Percentiles rank a stretch among this genome's conserved stretches.
Conservation (phyloP, 495 filamentous ascomycete species). For the Lepidopterella palustris region DNA sequence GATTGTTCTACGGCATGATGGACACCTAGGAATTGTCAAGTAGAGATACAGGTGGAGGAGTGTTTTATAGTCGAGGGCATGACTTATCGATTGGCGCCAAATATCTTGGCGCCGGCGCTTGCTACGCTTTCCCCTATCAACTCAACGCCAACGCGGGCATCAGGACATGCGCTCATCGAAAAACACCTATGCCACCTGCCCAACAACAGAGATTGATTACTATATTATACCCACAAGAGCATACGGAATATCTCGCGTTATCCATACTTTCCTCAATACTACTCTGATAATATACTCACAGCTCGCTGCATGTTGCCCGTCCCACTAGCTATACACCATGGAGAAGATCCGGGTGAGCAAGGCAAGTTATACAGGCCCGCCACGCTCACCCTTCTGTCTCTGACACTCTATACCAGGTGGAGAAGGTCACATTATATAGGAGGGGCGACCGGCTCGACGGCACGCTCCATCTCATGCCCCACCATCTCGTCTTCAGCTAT, state of each 20-base stretch:
- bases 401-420: slow-evolving; percentile 18
- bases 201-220: too few species aligned
- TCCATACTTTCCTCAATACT: background rate
- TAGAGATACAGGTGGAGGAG: too few species aligned
- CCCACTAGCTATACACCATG: background rate
- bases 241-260: too few species aligned
- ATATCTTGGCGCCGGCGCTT: too few species aligned
- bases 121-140: background rate
- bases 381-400: background rate
- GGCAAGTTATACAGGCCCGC: slow-evolving; percentile 1
- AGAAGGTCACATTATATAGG: slow-evolving; percentile 30
- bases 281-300: background rate
- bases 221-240: too few species aligned
- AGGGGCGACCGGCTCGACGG: slow-evolving; percentile 24
- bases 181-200: too few species aligned
- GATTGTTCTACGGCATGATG: too few species aligned
- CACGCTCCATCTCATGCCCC: slow-evolving; percentile 35
- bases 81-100: too few species aligned
- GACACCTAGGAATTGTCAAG: too few species aligned
- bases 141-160: background rate
- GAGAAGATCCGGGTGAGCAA: slow-evolving; percentile 27
- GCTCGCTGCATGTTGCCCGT: background rate
- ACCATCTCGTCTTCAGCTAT: slow-evolving; percentile 42
- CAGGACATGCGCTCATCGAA: too few species aligned
- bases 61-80: too few species aligned